Evolutionary conservation across 2,329 filamentous ascomycete genomes (phyloP).

Genomic region (Pseudogymnoascus verrucosus): DNA sequence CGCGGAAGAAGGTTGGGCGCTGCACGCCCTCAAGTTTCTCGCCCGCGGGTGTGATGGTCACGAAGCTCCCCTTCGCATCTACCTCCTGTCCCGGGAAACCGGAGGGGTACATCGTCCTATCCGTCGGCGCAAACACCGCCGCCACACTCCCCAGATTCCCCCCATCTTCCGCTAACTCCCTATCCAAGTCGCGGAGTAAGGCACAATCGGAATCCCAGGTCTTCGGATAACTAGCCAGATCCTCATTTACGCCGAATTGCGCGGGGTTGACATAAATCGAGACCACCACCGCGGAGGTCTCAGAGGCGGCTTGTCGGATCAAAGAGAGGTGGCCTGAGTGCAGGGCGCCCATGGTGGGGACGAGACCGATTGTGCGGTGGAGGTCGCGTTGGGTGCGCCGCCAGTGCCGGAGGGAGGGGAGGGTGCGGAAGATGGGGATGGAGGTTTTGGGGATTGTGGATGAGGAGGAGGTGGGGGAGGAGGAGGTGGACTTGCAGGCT

Average conservation of each 20-base stretch:
- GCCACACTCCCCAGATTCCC: slow-evolving; percentile 58
- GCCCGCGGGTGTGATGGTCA: slow-evolving; percentile 79
- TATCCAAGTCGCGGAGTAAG: slow-evolving; percentile 59
- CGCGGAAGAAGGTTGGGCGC: slow-evolving; percentile 89
- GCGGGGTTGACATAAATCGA: slow-evolving; percentile 95
- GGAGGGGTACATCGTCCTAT: slow-evolving; percentile 78
- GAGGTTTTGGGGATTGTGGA: slow-evolving; percentile 42
- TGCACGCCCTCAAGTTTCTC: slow-evolving; percentile 76
- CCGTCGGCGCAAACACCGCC: slow-evolving; percentile 80
- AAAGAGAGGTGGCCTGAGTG: slow-evolving; percentile 84
- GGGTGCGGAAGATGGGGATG: slow-evolving; percentile 69
- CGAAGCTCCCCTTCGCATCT: slow-evolving; percentile 75
- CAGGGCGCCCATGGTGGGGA: slow-evolving; percentile 97
- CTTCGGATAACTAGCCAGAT: slow-evolving; percentile 79
- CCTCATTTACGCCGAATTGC: slow-evolving; percentile 85
- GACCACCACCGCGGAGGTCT: slow-evolving; percentile 82
- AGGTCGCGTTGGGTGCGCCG: slow-evolving; percentile 57
- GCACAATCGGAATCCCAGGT: slow-evolving; percentile 75
- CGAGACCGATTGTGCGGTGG: slow-evolving; percentile 70
- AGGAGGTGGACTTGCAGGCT: slow-evolving; percentile 12
- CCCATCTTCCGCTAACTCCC: slow-evolving; percentile 58
- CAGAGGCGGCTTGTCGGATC: slow-evolving; percentile 71
- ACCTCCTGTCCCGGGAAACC: slow-evolving; percentile 66
- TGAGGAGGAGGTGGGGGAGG: slow-evolving; percentile 14
- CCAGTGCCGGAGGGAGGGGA: slow-evolving; percentile 62